These are phyloP conservation scores for Niebla homalea DNA, from an alignment of 495 filamentous ascomycete genomes.

Conservation along the genomic window DNA sequence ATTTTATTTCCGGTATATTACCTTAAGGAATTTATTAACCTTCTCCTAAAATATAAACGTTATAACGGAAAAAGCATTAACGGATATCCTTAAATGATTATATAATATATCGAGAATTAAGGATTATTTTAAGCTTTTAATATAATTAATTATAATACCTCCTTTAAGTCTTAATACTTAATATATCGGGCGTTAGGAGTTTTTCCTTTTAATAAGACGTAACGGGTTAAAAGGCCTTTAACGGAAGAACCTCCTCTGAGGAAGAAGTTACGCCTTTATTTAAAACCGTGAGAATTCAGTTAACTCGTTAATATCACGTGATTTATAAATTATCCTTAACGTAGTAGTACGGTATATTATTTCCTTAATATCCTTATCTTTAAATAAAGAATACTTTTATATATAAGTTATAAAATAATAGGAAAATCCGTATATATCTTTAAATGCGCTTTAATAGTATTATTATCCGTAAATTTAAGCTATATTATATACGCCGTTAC, in stretches of 20 bases:
- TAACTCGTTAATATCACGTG: neutral
- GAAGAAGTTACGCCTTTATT: neutral
- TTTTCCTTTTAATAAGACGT: neutral
- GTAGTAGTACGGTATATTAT: no score
- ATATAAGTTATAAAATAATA: no score
- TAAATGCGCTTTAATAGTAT: no score
- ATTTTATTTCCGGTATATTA: neutral
- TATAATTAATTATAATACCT: no score
- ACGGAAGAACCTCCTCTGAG: neutral
- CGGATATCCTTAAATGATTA: no score
- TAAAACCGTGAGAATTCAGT: neutral
- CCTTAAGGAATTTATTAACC: constrained; percentile 5
- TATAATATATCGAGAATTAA: no score
- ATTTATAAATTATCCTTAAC: no score
- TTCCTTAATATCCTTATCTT: neutral
- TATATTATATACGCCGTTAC: neutral
- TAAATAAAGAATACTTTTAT: neutral
- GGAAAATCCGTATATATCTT: no score
- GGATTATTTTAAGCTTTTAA: no score
- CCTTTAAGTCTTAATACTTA: constrained; percentile 1
- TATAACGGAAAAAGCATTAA: no score
- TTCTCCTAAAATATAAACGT: neutral
- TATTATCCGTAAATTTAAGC: constrained; percentile 1
- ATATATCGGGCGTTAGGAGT: neutral
- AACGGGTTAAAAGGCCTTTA: neutral